Evolutionary conservation across 257 asterid species (phyloP).

Genomic region (Solanum habrochaites): DNA sequence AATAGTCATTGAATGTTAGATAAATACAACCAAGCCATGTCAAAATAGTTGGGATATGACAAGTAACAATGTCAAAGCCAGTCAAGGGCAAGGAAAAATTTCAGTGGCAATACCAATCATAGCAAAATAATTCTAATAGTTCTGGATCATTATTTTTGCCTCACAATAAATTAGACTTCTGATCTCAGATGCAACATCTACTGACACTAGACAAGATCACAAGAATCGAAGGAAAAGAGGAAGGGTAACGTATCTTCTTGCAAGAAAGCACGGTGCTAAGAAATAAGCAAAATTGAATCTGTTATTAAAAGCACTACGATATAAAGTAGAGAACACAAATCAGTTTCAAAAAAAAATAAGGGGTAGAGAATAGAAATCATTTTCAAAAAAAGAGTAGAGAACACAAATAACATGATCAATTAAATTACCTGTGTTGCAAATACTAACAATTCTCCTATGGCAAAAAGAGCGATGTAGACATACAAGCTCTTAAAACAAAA

Average conservation of each 20-base stretch:
- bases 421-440: constrained; percentile 84
- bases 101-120: background rate
- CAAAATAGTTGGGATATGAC: background rate
- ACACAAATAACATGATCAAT: background rate
- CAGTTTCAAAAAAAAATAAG: background rate
- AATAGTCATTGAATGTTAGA: background rate
- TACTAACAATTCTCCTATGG: constrained; percentile 70
- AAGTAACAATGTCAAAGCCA: background rate
- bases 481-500: constrained; percentile 69
- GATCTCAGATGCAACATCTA: background rate
- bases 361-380: no score
- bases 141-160: background rate
- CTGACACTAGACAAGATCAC: background rate
- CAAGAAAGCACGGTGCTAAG: background rate
- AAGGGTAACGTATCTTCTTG: background rate
- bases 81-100: background rate
- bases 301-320: background rate
- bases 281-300: background rate
- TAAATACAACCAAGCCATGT: background rate
- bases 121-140: background rate
- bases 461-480: constrained; percentile 49
- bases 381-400: background rate
- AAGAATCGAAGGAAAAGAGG: background rate
- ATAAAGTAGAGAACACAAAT: background rate
- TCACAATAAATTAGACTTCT: background rate